Conservation (phyloP, 331 rosid genomes). For the Quercus lobata region DNA sequence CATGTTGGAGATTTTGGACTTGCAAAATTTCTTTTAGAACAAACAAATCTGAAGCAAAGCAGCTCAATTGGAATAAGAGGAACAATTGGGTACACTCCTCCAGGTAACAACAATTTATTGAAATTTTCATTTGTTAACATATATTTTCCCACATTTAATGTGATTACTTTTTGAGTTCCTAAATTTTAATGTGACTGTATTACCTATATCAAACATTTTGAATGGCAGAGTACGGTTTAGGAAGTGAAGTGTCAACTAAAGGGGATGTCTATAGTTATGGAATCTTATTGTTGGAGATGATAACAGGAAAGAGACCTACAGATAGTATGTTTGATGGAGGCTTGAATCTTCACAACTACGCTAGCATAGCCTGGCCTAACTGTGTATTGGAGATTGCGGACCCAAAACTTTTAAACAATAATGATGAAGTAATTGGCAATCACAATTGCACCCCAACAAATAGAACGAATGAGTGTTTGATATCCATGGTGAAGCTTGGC, state of each 20-base stretch:
- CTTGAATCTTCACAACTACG: slow-evolving; percentile 34
- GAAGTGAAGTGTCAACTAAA: slow-evolving; percentile 25
- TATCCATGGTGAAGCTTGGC: too few relatives aligned
- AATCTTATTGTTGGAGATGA: slow-evolving; percentile 38
- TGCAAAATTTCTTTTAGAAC: slow-evolving; percentile 39
- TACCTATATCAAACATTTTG: slow-evolving; percentile 18
- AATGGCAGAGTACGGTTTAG: slow-evolving; percentile 45
- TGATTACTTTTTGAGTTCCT: too few relatives aligned
- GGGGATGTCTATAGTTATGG: slow-evolving; percentile 51
- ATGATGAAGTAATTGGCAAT: too few relatives aligned
- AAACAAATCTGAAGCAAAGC: background rate
- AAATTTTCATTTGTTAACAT: too few relatives aligned
- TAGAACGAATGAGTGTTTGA: too few relatives aligned
- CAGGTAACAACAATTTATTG: too few relatives aligned
- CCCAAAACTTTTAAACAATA: background rate
- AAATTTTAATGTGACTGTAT: too few relatives aligned
- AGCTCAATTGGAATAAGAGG: slow-evolving; percentile 34
- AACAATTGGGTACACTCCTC: slow-evolving; percentile 53
- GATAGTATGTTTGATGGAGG: slow-evolving; percentile 39
- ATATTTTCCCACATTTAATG: too few relatives aligned
- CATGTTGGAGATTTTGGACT: slow-evolving; percentile 63
- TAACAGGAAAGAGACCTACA: slow-evolving; percentile 46
- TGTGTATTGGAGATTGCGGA: slow-evolving; percentile 33
- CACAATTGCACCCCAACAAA: too few relatives aligned
- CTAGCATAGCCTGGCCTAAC: slow-evolving; percentile 26